A percentile compares a stretch with the other conserved stretches of the same genome.
Evolutionary conservation across 164 flowering plant genomes (phyloP).

Genomic region (Stephania japonica): DNA sequence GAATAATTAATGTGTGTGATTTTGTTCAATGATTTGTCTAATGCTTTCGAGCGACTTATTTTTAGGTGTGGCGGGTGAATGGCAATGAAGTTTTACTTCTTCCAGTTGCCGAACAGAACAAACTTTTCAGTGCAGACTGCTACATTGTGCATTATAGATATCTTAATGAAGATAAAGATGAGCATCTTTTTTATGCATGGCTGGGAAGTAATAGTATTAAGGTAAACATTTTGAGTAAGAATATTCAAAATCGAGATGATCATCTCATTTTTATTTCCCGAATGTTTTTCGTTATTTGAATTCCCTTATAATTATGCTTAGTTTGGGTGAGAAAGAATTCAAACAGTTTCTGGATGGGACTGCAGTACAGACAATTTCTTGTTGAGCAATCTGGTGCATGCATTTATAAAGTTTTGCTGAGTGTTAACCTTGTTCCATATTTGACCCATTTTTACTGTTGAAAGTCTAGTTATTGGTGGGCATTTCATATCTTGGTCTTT

Average conservation of each 20-base stretch:
- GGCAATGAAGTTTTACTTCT: slow-evolving; percentile 31
- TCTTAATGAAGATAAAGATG: slow-evolving; percentile 44
- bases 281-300: not conserved
- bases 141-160: slow-evolving; percentile 61
- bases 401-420: not conserved
- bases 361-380: not conserved
- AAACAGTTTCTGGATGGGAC: not conserved
- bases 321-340: not conserved
- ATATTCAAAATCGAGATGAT: not conserved
- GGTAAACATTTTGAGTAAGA: slow-evolving; percentile 26
- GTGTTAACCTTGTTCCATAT: not conserved
- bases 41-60: slow-evolving; percentile 4
- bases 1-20: not conserved
- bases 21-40: slow-evolving; percentile 7
- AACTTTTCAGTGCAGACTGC: slow-evolving; percentile 69
- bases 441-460: not conserved
- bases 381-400: not conserved
- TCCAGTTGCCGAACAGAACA: slow-evolving; percentile 33
- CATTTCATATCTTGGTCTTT: not conserved
- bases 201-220: slow-evolving; percentile 41
- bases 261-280: not conserved
- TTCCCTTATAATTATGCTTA: not conserved
- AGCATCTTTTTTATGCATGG: slow-evolving; percentile 58
- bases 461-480: not conserved
- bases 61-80: slow-evolving; percentile 72